Evolutionary conservation across 805 yeast genomes (phyloP), one percentile per base, ranked within the genome.

Genomic region (Yamadazyma endophytica): DNA sequence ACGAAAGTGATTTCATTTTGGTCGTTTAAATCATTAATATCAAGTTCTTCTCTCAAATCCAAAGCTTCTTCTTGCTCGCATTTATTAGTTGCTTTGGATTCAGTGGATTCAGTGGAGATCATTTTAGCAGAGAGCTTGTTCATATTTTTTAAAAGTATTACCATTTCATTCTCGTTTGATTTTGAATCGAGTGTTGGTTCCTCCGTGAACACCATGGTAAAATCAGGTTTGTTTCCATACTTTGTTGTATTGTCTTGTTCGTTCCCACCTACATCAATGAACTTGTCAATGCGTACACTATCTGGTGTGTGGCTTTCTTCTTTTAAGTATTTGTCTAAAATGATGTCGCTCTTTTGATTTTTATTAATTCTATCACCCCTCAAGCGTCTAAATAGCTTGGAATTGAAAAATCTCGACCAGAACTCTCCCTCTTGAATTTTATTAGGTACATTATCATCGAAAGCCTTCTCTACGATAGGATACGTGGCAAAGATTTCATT

Each of bases 351-450:
- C 40, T 95, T 71, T 40, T 85, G 86, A 50, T 76, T 81, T 47
- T 79, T 77, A 31, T 61, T 61, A 32, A 87, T 73, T 42, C 78
- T 79, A 50, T 92, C 97, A 36, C 98, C 98, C 52, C 96, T 72
- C 20, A 92, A 64, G 47, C 88, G 76, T 43, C 96, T 70, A 50
- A 89, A 92, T 38, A 92, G 62, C 47, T 87, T 82, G 0, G 97
- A 88, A 47, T 86, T 80, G 68, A 92, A 92, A 49, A 92, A 92
- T 40, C 97, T 66, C 8, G 95, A 86, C 98, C 98, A 92, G 47
- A 92, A 92, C 50, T 84, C 95, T 24, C 90, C 89, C 53, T 92
- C 97, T 28, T 76, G 73, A 32, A 92, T 68, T 39, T 81, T 79
- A 9, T 39, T 46, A 1, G 97, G 98, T 4, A 92, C 98, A 36